Conservation (phyloP, 2,329 filamentous ascomycete genomes). For the Ophiostoma himal-ulmi region DNA sequence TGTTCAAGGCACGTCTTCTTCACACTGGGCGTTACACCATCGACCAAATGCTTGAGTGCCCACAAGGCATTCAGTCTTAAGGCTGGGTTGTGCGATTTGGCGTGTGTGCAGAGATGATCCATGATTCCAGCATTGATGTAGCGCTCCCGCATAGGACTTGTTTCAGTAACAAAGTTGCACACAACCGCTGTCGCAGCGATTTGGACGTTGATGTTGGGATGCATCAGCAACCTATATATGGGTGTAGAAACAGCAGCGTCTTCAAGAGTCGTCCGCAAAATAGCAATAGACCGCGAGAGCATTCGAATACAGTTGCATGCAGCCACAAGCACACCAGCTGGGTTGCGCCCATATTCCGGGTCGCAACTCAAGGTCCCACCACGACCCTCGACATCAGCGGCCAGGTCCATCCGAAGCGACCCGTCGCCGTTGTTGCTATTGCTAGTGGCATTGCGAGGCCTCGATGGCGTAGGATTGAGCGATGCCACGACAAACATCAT, state of each 20-base stretch:
- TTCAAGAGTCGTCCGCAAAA: slow-evolving; percentile 78
- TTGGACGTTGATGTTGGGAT: slow-evolving; percentile 71
- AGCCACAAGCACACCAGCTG: slow-evolving; percentile 70
- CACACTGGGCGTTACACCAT: slow-evolving; percentile 61
- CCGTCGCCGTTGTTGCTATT: background rate
- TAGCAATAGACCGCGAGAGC: slow-evolving; percentile 76
- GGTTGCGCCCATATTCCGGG: slow-evolving; percentile 63
- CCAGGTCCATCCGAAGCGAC: background rate
- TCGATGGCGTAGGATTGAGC: slow-evolving; percentile 52
- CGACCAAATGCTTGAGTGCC: slow-evolving; percentile 86
- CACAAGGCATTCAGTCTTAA: slow-evolving; percentile 82
- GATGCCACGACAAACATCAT: slow-evolving; percentile 80
- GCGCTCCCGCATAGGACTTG: slow-evolving; percentile 83
- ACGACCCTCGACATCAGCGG: background rate
- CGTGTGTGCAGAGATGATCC: slow-evolving; percentile 73
- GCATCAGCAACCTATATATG: slow-evolving; percentile 66
- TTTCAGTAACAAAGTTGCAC: slow-evolving; percentile 79
- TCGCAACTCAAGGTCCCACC: slow-evolving; percentile 29
- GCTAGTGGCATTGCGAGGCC: slow-evolving; percentile 38
- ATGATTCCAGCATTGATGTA: slow-evolving; percentile 70
- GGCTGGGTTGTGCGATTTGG: slow-evolving; percentile 71
- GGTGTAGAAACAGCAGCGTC: slow-evolving; percentile 78
- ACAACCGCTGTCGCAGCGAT: slow-evolving; percentile 79
- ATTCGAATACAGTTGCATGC: slow-evolving; percentile 78
- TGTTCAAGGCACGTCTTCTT: slow-evolving; percentile 74